Evolutionary conservation across 2,329 filamentous ascomycete genomes (phyloP).

Genomic region (Zasmidium citrigriseum): DNA sequence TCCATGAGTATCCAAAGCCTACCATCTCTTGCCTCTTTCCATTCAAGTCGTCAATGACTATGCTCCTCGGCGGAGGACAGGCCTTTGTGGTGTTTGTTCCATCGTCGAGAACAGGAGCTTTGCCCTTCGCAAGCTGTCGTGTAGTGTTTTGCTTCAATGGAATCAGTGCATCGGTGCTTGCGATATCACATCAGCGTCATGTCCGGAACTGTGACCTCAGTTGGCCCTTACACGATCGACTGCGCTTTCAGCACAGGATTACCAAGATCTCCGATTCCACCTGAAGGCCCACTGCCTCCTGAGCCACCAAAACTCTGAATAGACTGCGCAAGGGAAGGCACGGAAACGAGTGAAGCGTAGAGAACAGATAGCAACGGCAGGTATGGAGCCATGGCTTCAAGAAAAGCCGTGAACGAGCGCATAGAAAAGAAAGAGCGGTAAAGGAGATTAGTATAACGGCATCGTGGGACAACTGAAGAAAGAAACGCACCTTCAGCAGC

Average conservation of each 20-base stretch:
- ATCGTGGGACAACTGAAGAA: too few species aligned
- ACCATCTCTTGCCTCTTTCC: constrained; percentile 29
- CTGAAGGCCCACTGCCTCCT: constrained; percentile 21
- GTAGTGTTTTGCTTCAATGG: constrained; percentile 22
- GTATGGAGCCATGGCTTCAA: too few species aligned
- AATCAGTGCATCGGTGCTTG: constrained; percentile 26
- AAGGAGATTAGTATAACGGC: too few species aligned
- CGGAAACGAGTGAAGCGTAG: not conserved
- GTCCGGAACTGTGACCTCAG: not conserved
- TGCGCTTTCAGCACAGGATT: constrained; percentile 22
- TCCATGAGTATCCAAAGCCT: constrained; percentile 44
- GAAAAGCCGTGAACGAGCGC: too few species aligned
- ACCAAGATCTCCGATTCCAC: constrained; percentile 23
- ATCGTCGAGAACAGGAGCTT: constrained; percentile 12
- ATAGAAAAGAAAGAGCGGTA: too few species aligned
- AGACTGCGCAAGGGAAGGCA: constrained; percentile 17
- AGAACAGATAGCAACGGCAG: too few species aligned
- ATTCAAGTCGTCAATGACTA: constrained; percentile 19
- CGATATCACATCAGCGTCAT: not conserved
- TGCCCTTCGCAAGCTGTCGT: constrained; percentile 21
- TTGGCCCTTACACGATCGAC: constrained; percentile 21
- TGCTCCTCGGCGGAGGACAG: constrained; percentile 8
- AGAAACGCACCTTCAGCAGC: too few species aligned
- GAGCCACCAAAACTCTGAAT: constrained; percentile 20
- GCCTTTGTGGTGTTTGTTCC: constrained; percentile 9